A percentile compares a stretch with the other conserved stretches of the same genome.
Conservation (phyloP, 768 basidiomycete genomes). For the Pholiota conissans region DNA sequence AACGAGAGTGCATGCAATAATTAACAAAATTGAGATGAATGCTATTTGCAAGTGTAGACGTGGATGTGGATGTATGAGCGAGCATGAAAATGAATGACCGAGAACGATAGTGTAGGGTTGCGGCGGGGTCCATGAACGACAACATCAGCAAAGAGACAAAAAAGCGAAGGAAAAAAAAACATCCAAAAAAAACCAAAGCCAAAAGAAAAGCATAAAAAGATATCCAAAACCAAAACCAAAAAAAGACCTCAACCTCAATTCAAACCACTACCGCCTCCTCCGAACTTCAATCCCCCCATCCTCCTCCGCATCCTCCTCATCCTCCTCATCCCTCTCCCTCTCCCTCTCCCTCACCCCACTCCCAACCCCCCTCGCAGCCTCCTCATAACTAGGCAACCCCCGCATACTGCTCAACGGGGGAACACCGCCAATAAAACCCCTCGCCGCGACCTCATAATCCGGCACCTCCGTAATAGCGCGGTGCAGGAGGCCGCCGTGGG, state of each 20-base stretch:
- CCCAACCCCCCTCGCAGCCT: conserved; percentile 35
- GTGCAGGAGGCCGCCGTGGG: conserved; percentile 38
- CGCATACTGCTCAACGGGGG: conserved; percentile 75
- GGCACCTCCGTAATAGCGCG: conserved; percentile 79
- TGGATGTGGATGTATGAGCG: too few species aligned
- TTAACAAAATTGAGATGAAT: too few species aligned
- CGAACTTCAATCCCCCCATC: not conserved
- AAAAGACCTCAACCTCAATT: too few species aligned
- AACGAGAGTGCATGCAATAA: too few species aligned
- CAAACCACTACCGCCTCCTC: not conserved
- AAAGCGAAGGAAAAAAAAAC: not conserved
- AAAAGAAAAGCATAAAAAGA: not conserved
- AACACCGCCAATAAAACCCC: conserved; percentile 91
- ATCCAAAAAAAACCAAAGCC: not conserved
- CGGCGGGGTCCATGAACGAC: too few species aligned
- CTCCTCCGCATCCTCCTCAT: not conserved
- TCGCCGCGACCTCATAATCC: conserved; percentile 78
- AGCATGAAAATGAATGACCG: too few species aligned
- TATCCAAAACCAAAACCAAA: not conserved
- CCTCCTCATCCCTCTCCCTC: not conserved
- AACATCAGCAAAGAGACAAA: too few species aligned
- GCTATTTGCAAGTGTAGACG: too few species aligned
- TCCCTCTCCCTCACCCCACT: not conserved
- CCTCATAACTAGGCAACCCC: conserved; percentile 88
- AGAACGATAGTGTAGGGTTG: too few species aligned